Percentiles rank a stretch among this genome's conserved stretches.
These are phyloP conservation scores for Scenedesmus sp. DNA, from an alignment of 163 green algal genomes.

Conservation along the genomic window DNA sequence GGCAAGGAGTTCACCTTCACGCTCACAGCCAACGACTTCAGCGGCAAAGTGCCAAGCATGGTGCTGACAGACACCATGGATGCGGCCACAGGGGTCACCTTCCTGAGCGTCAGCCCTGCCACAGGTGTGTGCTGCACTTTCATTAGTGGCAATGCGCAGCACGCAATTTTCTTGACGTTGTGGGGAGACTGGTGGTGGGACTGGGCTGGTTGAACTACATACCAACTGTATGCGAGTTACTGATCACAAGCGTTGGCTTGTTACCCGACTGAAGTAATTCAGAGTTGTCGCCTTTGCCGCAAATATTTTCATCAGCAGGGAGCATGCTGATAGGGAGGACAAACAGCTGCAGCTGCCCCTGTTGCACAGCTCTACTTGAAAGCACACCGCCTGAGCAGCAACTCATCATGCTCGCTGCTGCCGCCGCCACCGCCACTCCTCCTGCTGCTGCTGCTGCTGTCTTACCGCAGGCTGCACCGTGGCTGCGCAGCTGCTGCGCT, in stretches of 20 bases:
- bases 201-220: no score
- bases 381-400: not conserved
- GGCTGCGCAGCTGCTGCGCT: not conserved
- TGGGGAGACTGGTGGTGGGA: no score
- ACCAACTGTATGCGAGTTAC: no score
- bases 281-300: no score
- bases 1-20: slow-evolving; percentile 1
- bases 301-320: no score
- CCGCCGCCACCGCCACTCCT: no score
- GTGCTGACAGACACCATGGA: not conserved
- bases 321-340: no score
- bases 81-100: not conserved
- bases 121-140: not conserved
- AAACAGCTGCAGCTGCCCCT: no score
- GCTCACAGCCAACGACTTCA: not conserved
- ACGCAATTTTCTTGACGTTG: no score
- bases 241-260: no score
- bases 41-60: not conserved
- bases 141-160: not conserved
- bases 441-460: not conserved
- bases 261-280: no score
- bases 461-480: not conserved
- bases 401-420: no score
- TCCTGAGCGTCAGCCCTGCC: not conserved
- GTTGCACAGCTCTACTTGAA: not conserved